A percentile compares a stretch with the other conserved stretches of the same genome.
These are phyloP conservation scores for Rhodotorula sp. DNA, from an alignment of 1,284 basidiomycete species.

Conservation along the genomic window DNA sequence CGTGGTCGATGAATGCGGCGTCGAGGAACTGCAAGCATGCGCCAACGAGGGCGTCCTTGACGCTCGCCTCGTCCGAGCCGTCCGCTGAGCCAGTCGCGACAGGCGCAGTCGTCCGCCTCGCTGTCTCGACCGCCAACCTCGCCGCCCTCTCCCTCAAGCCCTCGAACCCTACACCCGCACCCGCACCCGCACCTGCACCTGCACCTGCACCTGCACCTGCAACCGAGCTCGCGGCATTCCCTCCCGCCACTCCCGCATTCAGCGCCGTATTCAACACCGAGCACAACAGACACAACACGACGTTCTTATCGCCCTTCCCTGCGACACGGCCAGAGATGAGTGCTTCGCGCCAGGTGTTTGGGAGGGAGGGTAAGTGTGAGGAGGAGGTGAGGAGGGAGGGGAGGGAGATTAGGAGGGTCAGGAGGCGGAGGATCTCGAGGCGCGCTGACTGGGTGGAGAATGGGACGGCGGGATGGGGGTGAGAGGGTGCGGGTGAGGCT, in stretches of 20 bases:
- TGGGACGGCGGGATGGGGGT: neutral
- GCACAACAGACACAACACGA: slow-evolving; percentile 72
- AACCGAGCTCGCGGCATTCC: neutral
- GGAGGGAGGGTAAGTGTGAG: slow-evolving; percentile 72
- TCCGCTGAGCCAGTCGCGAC: neutral
- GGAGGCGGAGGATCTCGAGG: slow-evolving; percentile 52
- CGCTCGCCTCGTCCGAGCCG: neutral
- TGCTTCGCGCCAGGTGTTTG: slow-evolving; percentile 70
- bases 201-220: neutral
- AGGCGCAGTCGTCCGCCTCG: slow-evolving; percentile 15
- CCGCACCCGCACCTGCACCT: neutral
- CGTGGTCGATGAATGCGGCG: slow-evolving; percentile 29
- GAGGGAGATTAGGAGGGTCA: slow-evolving; percentile 76
- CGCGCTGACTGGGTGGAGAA: slow-evolving; percentile 15
- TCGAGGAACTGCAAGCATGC: slow-evolving; percentile 28
- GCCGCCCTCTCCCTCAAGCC: slow-evolving; percentile 18
- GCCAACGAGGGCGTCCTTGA: neutral
- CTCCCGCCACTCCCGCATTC: slow-evolving; percentile 51
- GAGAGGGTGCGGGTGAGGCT: slow-evolving; percentile 6
- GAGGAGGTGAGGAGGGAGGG: slow-evolving; percentile 68
- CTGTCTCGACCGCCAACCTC: slow-evolving; percentile 29
- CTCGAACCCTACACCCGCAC: neutral
- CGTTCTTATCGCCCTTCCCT: slow-evolving; percentile 29
- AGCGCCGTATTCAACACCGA: slow-evolving; percentile 86
- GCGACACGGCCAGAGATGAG: slow-evolving; percentile 20